Conservation (phyloP, 495 filamentous ascomycete species). For the Xylaria scruposa region DNA sequence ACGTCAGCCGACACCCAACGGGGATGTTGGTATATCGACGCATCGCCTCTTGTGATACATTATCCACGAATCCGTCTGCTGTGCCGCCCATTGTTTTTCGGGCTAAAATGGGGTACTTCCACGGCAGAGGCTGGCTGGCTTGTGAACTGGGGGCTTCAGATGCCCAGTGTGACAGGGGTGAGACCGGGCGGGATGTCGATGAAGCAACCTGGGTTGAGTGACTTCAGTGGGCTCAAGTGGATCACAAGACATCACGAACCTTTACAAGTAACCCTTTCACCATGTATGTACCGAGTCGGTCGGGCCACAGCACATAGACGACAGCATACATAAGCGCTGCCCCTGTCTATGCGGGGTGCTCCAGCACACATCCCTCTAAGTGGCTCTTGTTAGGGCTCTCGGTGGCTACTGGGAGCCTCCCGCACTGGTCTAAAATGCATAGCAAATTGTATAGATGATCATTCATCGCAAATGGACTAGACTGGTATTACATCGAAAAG, state of each 20-base stretch:
- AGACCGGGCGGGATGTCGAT: not conserved
- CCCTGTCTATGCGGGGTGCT: slow-evolving; percentile 23
- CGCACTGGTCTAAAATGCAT: not conserved
- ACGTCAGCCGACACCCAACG: slow-evolving; percentile 21
- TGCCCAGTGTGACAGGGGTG: slow-evolving; percentile 15
- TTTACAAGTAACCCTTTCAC: not conserved
- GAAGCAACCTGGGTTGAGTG: slow-evolving; percentile 6
- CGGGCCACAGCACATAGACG: slow-evolving; percentile 4
- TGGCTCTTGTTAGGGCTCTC: not conserved
- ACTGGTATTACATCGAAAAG: not conserved
- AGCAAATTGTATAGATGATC: slow-evolving; percentile 18
- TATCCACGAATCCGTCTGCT: slow-evolving; percentile 25
- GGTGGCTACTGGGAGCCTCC: slow-evolving; percentile 10
- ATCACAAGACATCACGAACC: slow-evolving; percentile 19
- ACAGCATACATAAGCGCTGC: slow-evolving; percentile 23
- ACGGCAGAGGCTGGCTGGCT: slow-evolving; percentile 3
- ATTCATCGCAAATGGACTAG: slow-evolving; percentile 20
- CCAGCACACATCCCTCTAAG: slow-evolving; percentile 16
- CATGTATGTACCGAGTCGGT: not conserved
- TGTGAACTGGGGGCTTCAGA: slow-evolving; percentile 1
- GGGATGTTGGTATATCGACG: slow-evolving; percentile 11
- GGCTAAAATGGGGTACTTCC: slow-evolving; percentile 20
- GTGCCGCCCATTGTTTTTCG: slow-evolving; percentile 18
- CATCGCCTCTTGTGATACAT: slow-evolving; percentile 9
- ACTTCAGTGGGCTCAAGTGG: slow-evolving; percentile 2